Base-by-base conservation (phyloP, 176 grass and related monocot species). In the Dendrocalamus sinicus region DNA sequence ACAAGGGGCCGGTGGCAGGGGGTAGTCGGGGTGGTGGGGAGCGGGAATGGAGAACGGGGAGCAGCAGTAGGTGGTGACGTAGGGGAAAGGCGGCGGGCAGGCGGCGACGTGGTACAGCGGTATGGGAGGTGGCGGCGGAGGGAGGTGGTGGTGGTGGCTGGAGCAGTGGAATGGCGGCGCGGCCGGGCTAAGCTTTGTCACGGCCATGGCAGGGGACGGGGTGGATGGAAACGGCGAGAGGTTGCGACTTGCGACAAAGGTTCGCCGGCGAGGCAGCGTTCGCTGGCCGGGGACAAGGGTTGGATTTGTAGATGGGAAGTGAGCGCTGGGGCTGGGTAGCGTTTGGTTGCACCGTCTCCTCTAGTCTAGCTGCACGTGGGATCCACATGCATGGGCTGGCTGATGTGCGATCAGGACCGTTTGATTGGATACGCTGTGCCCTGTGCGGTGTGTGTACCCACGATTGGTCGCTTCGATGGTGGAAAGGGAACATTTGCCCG, bases 161-260 rank as follows among this genome's bases (percentile, higher is more conserved):
- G 83, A 62, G 70, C 60, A 64, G 16, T 19, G 72, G 83, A 89
- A 94, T 15, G 86, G 59, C 11, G 62, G 62, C 37, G 92, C 92
- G 23, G 26, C 5, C 37, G 92, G 86, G 86, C 89, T 91, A 13
- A 94, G 86, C 87, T 86, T 89, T 5, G 55, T 17, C 41, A 43
- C 22, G 55, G 79, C 70, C 84, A 80, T 84, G 79, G 59, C 45
- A 26, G 57, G 67, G 5, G 64, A 8, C 16, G 22, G 1, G 65
- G 54, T 1, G 44, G 65, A 30, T 37, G 46, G 32, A 47, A 47
- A 28, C 12, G 48, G 51, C 84, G 73, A 68, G 67, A 69, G 73
- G 39, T 60, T 24, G 73, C 32, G 14, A 60, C 46, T 60, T 24
- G 73, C 32, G 14, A 60, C 46, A 2, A 59, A 37, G 9, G 28